Percentiles rank a stretch among this genome's conserved stretches.
Evolutionary conservation across 2,329 filamentous ascomycete genomes (phyloP).

Genomic region (Cladosporium sp.): DNA sequence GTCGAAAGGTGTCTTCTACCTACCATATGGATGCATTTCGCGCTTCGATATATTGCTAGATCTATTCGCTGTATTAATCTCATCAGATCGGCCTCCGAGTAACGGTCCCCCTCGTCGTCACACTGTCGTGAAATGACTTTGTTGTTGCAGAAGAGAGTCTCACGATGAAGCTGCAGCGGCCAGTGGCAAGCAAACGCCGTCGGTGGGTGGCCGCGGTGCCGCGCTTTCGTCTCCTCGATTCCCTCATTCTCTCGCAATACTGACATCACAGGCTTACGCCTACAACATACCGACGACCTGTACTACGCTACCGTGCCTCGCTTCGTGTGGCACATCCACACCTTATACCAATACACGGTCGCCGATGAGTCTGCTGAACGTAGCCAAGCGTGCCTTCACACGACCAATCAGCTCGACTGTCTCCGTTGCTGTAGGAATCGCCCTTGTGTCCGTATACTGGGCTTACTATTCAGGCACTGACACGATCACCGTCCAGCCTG

Average conservation of each 20-base stretch:
- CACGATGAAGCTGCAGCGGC: too few relatives aligned
- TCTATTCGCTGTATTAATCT: too few relatives aligned
- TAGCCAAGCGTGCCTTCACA: slow-evolving; percentile 3
- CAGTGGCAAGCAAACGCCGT: too few relatives aligned
- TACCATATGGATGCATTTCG: too few relatives aligned
- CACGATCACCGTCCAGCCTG: not conserved
- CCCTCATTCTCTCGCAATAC: not conserved
- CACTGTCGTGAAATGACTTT: too few relatives aligned
- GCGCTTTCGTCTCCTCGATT: too few relatives aligned
- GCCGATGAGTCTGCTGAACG: slow-evolving; percentile 4
- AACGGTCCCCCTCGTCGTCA: too few relatives aligned
- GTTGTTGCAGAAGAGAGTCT: too few relatives aligned
- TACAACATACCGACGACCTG: not conserved
- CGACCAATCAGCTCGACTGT: slow-evolving; percentile 1
- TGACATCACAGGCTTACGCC: not conserved
- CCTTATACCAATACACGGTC: not conserved
- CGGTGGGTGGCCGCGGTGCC: too few relatives aligned
- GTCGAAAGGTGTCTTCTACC: too few relatives aligned
- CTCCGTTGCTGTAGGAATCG: slow-evolving; percentile 1
- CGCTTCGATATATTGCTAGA: too few relatives aligned
- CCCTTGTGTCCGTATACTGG: not conserved
- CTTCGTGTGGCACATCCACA: not conserved
- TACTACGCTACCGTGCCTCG: not conserved
- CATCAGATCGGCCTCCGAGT: too few relatives aligned
- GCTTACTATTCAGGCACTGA: not conserved